phyloP scores from a whole-genome alignment of 2,329 filamentous ascomycete species.

The Periconia macrospinosa region DNA sequence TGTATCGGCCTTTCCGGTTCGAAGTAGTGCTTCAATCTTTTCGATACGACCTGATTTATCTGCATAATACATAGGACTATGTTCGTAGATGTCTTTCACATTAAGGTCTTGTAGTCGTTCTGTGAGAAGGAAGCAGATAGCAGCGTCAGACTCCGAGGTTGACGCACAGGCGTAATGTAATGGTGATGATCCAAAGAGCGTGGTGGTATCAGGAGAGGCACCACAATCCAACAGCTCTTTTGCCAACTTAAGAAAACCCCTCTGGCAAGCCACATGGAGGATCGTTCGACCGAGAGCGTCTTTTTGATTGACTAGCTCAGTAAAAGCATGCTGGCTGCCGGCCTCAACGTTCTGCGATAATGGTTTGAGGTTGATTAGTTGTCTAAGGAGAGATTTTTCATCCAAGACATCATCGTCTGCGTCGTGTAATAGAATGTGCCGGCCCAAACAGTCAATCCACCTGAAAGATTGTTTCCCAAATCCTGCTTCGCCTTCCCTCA shows the following conservation, averaged over 20 bases:
- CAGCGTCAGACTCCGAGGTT: not conserved
- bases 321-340: not conserved
- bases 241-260: not conserved
- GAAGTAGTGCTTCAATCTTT: no score
- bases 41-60: no score
- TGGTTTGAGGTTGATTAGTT: no score
- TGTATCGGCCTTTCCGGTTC: no score
- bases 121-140: not conserved
- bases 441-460: not conserved
- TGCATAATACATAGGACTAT: not conserved
- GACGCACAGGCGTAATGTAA: constrained; percentile 2
- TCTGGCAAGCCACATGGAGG: constrained; percentile 4
- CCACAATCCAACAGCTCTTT: not conserved
- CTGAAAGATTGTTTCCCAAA: not conserved
- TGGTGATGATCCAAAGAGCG: not conserved
- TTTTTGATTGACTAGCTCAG: not conserved
- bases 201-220: not conserved
- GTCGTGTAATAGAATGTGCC: not conserved
- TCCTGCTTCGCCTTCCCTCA: no score
- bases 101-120: not conserved
- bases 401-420: not conserved
- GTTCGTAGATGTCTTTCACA: not conserved
- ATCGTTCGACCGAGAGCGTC: constrained; percentile 3
- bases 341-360: not conserved
- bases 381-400: not conserved